Conservation (phyloP, 306 rosid genomes). For the Vicia faba region DNA sequence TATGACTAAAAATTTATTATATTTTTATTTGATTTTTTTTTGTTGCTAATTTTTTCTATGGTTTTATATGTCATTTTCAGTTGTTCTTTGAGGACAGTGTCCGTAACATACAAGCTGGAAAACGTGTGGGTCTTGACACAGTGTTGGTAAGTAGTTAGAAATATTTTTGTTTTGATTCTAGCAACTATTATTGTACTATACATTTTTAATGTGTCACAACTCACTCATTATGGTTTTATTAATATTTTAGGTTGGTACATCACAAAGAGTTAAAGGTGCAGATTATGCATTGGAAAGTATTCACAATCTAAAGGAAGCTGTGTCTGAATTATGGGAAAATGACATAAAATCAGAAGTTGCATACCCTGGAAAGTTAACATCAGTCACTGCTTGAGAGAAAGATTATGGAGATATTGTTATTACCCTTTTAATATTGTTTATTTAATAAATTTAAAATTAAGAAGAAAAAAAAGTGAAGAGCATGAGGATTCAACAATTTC, state of each 20-base stretch:
- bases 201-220: not conserved
- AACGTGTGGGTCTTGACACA: constrained; percentile 85
- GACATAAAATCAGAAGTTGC: constrained; percentile 72
- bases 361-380: constrained; percentile 73
- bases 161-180: constrained; percentile 14
- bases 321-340: constrained; percentile 83
- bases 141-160: constrained; percentile 68
- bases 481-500: constrained; percentile 31
- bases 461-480: not conserved
- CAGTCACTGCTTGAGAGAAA: constrained; percentile 73
- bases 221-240: constrained; percentile 19
- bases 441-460: constrained; percentile 4
- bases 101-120: constrained; percentile 90
- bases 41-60: not conserved
- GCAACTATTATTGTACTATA: constrained; percentile 14
- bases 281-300: constrained; percentile 94
- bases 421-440: constrained; percentile 19
- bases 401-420: not conserved
- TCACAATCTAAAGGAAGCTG: constrained; percentile 88
- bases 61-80: constrained; percentile 46
- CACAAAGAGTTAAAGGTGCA: constrained; percentile 87
- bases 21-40: not conserved
- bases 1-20: not conserved
- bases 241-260: constrained; percentile 67
- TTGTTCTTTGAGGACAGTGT: constrained; percentile 94